Base-by-base conservation (phyloP, 176 grass and related monocot species). In the Eleusine indica region DNA sequence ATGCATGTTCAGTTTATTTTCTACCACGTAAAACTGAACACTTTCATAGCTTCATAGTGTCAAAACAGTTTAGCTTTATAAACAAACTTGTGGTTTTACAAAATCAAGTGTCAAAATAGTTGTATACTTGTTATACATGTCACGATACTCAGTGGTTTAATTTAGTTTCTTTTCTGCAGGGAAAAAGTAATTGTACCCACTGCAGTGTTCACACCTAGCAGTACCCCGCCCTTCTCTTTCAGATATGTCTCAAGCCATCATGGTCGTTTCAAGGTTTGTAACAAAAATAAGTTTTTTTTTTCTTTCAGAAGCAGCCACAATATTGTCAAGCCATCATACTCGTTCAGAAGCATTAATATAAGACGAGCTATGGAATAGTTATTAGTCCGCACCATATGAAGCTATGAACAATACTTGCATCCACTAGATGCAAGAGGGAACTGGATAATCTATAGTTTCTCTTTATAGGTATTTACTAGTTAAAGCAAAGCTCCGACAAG, bases 401-500 rank as follows among this genome's bases (percentile, higher is more conserved):
- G 61, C 5, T 30, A 30, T 64, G 22, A 4, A 12, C 41, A 73
- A 37, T 84, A 48, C 44, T 32, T 38, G 28, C 19, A 78, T 63
- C 53, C 66, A 40, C 73, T 43, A 16, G 65, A 76, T 44, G 58
- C 46, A 47, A 54, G 56, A 83, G 53, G 29, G 25, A 67, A 83
- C 46, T 63, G 14, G 74, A 81, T 57, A 76, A 48, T 85, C 71
- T 39, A 70, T 35, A 81, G 32, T 62, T 51, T 84, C 60, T 84
- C 74, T 88, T 48, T 39, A 84, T 41, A 49, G 71, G 77, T 75
- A 67, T 54, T 49, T 74, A 46, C 51, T 70, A 66, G 61, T 47
- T 60, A 82, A 78, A 86, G 83, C 19, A 68, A 71, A 68, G 80
- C 25, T 66, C 79, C 21, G 73, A 82, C 49, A 66, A 78, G 48